Percentiles rank a stretch among this genome's conserved stretches.
Conservation (phyloP, 23 red algal species). For the Gracilaria gracilis region DNA sequence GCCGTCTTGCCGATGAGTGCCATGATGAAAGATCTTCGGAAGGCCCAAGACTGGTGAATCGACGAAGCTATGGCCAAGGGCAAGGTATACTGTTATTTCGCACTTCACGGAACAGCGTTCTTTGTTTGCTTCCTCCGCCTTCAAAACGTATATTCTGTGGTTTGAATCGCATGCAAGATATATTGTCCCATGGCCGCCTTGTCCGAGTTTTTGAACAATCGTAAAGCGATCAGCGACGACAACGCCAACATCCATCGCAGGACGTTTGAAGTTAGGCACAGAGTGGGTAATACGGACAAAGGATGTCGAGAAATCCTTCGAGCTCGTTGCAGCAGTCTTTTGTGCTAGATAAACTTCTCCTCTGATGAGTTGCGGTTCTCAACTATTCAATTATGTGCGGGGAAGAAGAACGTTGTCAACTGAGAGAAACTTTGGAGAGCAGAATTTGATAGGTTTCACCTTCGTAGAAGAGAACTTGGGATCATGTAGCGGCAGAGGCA, state of each 20-base stretch:
- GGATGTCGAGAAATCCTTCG: not conserved
- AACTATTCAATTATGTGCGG: not conserved
- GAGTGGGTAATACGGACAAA: not conserved
- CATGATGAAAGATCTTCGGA: slow-evolving; percentile 20
- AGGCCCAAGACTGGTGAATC: slow-evolving; percentile 19
- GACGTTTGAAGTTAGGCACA: not conserved
- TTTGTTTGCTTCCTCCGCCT: slow-evolving; percentile 12
- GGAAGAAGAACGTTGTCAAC: not conserved
- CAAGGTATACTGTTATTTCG: slow-evolving; percentile 6
- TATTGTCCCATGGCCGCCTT: slow-evolving; percentile 1
- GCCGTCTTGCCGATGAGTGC: not conserved
- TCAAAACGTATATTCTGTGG: slow-evolving; percentile 19
- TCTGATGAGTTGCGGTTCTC: not conserved
- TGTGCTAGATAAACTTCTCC: not conserved
- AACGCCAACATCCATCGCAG: not conserved
- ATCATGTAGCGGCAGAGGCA: too few species aligned
- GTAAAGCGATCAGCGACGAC: slow-evolving; percentile 28
- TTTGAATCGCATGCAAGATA: slow-evolving; percentile 7
- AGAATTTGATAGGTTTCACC: not conserved
- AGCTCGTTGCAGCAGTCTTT: not conserved
- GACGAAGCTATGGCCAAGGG: slow-evolving; percentile 22
- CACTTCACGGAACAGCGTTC: slow-evolving; percentile 16
- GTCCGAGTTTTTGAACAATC: slow-evolving; percentile 11
- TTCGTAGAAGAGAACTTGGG: not conserved
- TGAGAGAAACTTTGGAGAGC: not conserved